phyloP scores from a whole-genome alignment of 1,139 yeast genomes.

The Suhomyces panamericanus region DNA sequence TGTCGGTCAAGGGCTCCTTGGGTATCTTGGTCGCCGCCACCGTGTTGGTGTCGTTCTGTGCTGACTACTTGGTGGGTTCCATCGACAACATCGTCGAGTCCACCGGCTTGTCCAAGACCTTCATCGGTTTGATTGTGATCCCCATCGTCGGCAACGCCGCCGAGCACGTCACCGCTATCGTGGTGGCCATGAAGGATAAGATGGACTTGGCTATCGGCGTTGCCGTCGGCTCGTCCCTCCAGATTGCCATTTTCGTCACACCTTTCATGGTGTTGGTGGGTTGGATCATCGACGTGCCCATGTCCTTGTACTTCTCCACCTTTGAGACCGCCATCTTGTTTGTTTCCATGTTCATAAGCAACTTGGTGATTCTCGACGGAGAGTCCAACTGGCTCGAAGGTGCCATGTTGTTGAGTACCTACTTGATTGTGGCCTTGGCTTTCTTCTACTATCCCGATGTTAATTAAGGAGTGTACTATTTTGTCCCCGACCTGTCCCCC shows the following conservation, averaged over 20 bases:
- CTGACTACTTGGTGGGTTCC: slow-evolving; percentile 90
- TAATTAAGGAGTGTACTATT: neutral
- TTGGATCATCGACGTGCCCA: slow-evolving; percentile 87
- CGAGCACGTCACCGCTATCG: slow-evolving; percentile 94
- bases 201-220: slow-evolving; percentile 98
- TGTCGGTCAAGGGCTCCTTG: slow-evolving; percentile 45
- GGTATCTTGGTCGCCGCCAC: slow-evolving; percentile 62
- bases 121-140: slow-evolving; percentile 87
- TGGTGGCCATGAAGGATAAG: slow-evolving; percentile 93
- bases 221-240: slow-evolving; percentile 95
- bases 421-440: slow-evolving; percentile 82
- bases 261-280: slow-evolving; percentile 94
- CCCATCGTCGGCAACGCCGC: slow-evolving; percentile 99
- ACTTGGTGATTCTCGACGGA: slow-evolving; percentile 87
- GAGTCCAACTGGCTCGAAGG: slow-evolving; percentile 98
- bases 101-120: slow-evolving; percentile 89
- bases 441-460: slow-evolving; percentile 76
- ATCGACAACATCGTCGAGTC: slow-evolving; percentile 84
- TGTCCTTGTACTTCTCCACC: slow-evolving; percentile 88
- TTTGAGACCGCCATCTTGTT: slow-evolving; percentile 92
- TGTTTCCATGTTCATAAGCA: slow-evolving; percentile 82
- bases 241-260: slow-evolving; percentile 90
- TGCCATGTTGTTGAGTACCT: slow-evolving; percentile 83
- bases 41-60: slow-evolving; percentile 82
- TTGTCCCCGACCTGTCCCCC: neutral